These are phyloP conservation scores for Eimeria praecox DNA, from an alignment of 169 alveolate species.

Conservation along the genomic window DNA sequence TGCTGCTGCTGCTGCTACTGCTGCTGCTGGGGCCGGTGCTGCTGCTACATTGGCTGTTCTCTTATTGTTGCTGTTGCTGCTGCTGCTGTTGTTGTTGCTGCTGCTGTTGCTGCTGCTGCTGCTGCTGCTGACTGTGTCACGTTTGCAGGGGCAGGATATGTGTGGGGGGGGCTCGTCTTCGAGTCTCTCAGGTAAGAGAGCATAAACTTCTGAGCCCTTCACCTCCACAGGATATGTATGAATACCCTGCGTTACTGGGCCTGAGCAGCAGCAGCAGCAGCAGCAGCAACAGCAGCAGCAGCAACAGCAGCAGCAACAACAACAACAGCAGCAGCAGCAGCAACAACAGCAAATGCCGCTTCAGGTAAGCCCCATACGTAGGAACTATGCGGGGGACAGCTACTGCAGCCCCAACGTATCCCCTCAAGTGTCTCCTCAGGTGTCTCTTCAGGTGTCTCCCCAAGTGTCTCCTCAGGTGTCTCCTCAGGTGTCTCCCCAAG, in stretches of 20 bases:
- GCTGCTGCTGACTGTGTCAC: constrained; percentile 47
- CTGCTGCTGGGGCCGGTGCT: not conserved
- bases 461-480: too few relatives aligned
- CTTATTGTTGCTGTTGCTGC: constrained; percentile 42
- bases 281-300: constrained; percentile 28
- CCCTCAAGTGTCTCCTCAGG: too few relatives aligned
- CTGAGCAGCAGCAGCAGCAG: constrained; percentile 44
- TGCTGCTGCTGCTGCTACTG: not conserved
- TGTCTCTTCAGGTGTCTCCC: too few relatives aligned
- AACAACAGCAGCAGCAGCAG: too few relatives aligned
- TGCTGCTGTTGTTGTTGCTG: not conserved
- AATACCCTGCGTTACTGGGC: constrained; percentile 72
- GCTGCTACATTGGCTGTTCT: too few relatives aligned
- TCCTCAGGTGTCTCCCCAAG: too few relatives aligned
- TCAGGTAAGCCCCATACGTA: too few relatives aligned
- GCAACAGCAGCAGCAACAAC: constrained; percentile 14
- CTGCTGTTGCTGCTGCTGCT: constrained; percentile 45
- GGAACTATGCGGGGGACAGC: too few relatives aligned
- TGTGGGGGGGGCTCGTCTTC: not conserved
- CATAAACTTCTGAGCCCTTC: constrained; percentile 50
- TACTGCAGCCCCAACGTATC: too few relatives aligned
- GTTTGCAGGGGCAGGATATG: not conserved
- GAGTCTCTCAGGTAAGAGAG: constrained; percentile 49
- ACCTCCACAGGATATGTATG: constrained; percentile 73
- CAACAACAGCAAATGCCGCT: too few relatives aligned